phyloP scores from a whole-genome alignment of 345 rosid genomes.

The Gynandropsis gynandra region DNA sequence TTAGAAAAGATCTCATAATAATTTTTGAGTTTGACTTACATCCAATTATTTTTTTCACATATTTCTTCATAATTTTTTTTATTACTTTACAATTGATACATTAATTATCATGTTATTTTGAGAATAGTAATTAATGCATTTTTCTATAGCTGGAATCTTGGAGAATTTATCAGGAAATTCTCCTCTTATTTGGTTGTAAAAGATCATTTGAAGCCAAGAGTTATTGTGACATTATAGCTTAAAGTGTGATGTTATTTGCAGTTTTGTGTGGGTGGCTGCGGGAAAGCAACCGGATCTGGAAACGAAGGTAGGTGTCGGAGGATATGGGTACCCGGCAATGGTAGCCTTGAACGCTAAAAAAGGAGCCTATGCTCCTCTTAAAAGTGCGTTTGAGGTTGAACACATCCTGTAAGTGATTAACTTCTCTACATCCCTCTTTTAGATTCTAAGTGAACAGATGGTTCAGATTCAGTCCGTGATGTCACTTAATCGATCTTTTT shows the following conservation, averaged over 20 bases:
- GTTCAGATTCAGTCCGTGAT: slow-evolving; percentile 1
- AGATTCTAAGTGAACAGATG: not conserved
- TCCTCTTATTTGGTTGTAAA: too few relatives aligned
- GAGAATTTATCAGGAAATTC: too few relatives aligned
- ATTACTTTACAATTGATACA: too few relatives aligned
- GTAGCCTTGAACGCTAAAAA: slow-evolving; percentile 92
- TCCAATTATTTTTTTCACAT: too few relatives aligned
- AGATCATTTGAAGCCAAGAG: too few relatives aligned
- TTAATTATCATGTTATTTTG: too few relatives aligned
- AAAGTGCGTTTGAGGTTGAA: slow-evolving; percentile 86
- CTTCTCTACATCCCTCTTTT: not conserved
- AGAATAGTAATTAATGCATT: too few relatives aligned
- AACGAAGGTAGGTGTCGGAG: slow-evolving; percentile 75
- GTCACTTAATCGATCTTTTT: not conserved
- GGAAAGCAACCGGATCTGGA: slow-evolving; percentile 90
- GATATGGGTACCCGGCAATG: slow-evolving; percentile 95
- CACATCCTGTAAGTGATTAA: slow-evolving; percentile 58
- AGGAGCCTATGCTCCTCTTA: slow-evolving; percentile 90
- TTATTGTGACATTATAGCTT: too few relatives aligned
- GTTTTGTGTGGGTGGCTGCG: slow-evolving; percentile 91
- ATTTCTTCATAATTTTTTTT: too few relatives aligned
- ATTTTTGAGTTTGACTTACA: too few relatives aligned
- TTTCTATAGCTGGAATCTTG: too few relatives aligned
- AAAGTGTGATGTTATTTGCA: slow-evolving; percentile 29
- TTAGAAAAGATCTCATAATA: too few relatives aligned